Percentiles rank a stretch among this genome's conserved stretches.
Evolutionary conservation across 208 protist genomes (phyloP).

Genomic region (Novymonas esmeraldas): DNA sequence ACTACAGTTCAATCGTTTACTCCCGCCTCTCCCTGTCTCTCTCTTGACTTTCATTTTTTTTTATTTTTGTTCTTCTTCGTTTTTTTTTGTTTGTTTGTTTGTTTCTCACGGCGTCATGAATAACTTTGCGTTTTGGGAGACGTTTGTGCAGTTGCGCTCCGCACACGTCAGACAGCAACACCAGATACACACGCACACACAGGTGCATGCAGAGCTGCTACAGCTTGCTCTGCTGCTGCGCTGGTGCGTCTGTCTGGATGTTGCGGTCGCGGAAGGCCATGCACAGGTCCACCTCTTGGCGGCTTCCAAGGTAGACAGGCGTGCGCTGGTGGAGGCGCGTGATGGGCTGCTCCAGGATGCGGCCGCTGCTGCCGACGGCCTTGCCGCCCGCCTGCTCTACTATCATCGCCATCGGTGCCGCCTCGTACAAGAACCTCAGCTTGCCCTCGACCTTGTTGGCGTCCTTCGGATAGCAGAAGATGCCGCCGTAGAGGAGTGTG

Average conservation of each 20-base stretch:
- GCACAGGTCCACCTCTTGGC: slow-evolving; percentile 88
- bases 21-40: no score
- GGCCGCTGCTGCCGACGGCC: slow-evolving; percentile 68
- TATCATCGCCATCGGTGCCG: slow-evolving; percentile 93
- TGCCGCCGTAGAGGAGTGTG: slow-evolving; percentile 98
- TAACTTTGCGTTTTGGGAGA: no score
- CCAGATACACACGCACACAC: no score
- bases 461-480: slow-evolving; percentile 98
- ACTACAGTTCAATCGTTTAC: no score
- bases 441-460: slow-evolving; percentile 94
- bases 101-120: no score
- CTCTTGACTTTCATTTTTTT: no score
- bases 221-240: slow-evolving; percentile 43
- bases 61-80: no score
- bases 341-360: slow-evolving; percentile 89
- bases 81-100: no score
- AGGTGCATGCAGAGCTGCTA: no score
- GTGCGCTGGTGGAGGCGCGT: slow-evolving; percentile 91
- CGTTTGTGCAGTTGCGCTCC: no score
- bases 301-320: slow-evolving; percentile 91
- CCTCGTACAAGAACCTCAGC: slow-evolving; percentile 97
- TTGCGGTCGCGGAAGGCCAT: slow-evolving; percentile 63
- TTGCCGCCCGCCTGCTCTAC: slow-evolving; percentile 93
- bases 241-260: not conserved
- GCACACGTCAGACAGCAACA: not conserved